A percentile compares a stretch with the other conserved stretches of the same genome.
Evolutionary conservation across 129 eudicot genomes (phyloP).

Genomic region (Logfia minima): DNA sequence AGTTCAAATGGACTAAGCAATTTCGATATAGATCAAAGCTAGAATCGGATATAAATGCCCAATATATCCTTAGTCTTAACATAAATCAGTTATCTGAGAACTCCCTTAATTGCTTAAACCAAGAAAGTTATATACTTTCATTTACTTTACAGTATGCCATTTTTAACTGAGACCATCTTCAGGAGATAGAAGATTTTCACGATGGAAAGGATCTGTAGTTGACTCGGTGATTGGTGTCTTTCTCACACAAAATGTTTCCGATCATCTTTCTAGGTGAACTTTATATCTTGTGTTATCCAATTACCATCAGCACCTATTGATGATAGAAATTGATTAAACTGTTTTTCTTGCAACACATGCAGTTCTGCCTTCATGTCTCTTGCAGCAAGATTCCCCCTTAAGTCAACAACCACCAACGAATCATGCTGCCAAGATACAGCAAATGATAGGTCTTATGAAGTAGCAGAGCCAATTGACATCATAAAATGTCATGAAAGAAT

Average conservation of each 20-base stretch:
- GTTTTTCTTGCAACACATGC: constrained; percentile 2
- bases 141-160: not conserved
- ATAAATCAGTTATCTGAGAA: not conserved
- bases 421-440: constrained; percentile 2
- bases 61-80: not conserved
- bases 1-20: constrained; percentile 10
- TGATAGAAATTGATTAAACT: not conserved
- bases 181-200: constrained; percentile 23
- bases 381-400: constrained; percentile 11
- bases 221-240: constrained; percentile 20
- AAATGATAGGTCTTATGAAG: not conserved
- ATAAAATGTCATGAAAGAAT: constrained; percentile 32
- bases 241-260: constrained; percentile 17
- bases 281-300: not conserved
- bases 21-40: constrained; percentile 3
- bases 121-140: not conserved
- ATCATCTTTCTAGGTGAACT: constrained; percentile 18
- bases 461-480: constrained; percentile 13
- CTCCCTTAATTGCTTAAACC: not conserved
- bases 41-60: not conserved
- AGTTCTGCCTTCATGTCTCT: constrained; percentile 23
- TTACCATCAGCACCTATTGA: not conserved
- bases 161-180: not conserved
- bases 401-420: not conserved
- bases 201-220: constrained; percentile 17